Percentiles rank a stretch among this genome's conserved stretches.
These are phyloP conservation scores for Ustilago nuda DNA, from an alignment of 1,284 basidiomycete species.

Conservation along the genomic window DNA sequence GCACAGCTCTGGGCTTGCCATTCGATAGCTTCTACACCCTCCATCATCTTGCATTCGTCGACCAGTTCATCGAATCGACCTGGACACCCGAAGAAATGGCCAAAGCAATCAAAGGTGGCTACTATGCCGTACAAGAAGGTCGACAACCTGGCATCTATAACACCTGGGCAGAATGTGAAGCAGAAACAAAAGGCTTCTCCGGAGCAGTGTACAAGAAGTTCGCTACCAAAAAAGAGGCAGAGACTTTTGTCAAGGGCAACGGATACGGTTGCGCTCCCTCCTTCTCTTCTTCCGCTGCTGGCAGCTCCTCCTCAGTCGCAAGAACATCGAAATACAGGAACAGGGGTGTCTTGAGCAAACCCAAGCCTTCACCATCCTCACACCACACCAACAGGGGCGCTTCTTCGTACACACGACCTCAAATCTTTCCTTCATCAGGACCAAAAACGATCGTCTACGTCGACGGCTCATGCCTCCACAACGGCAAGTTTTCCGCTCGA, in stretches of 20 bases:
- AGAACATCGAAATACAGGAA: neutral
- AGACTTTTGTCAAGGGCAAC: conserved; percentile 30
- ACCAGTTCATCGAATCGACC: neutral
- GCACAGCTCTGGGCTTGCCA: neutral
- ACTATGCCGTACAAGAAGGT: conserved; percentile 62
- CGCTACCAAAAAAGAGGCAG: conserved; percentile 73
- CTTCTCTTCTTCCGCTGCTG: neutral
- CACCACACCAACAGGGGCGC: neutral
- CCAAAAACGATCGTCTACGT: conserved; percentile 74
- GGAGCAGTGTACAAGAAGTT: conserved; percentile 78
- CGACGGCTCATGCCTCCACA: conserved; percentile 83
- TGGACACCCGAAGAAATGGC: conserved; percentile 15
- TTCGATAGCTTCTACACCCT: neutral
- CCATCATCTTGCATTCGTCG: neutral
- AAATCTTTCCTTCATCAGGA: neutral
- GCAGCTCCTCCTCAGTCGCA: neutral
- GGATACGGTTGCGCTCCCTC: conserved; percentile 15
- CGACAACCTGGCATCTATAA: conserved; percentile 59
- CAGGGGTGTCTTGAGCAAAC: neutral
- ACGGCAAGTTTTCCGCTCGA: conserved; percentile 72
- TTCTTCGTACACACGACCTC: neutral
- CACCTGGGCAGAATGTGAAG: conserved; percentile 73
- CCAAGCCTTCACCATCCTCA: neutral
- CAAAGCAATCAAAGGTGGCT: conserved; percentile 31
- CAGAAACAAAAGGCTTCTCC: conserved; percentile 75